These are phyloP conservation scores for Brassica hybrid DNA, from an alignment of 441 rosid species.

Conservation along the genomic window DNA sequence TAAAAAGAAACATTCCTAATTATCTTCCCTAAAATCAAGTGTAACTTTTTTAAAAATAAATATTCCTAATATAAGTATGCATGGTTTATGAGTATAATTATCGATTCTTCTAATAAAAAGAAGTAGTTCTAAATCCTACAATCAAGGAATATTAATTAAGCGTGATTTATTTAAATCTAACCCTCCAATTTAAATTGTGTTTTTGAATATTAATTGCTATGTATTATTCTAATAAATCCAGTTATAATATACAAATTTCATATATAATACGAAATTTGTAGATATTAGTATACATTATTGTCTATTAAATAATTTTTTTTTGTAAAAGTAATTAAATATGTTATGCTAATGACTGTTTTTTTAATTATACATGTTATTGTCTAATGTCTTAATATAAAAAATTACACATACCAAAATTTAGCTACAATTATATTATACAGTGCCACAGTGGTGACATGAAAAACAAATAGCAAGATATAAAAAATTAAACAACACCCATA, in stretches of 20 bases:
- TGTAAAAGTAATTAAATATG: no score
- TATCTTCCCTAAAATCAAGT: no score
- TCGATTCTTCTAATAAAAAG: not conserved
- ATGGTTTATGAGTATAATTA: not conserved
- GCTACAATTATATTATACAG: not conserved
- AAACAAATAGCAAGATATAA: no score
- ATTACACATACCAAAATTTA: not conserved
- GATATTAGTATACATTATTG: not conserved
- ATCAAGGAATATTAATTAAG: not conserved
- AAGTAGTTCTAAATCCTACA: not conserved
- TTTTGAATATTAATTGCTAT: not conserved
- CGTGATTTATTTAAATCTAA: not conserved
- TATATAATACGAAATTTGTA: not conserved
- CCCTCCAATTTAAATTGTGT: not conserved
- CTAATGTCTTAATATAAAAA: not conserved
- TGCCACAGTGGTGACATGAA: not conserved
- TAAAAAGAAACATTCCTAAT: no score
- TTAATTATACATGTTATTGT: not conserved
- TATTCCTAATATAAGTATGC: not conserved
- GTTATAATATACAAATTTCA: not conserved
- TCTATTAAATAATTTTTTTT: not conserved
- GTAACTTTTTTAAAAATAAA: no score
- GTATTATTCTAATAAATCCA: not conserved
- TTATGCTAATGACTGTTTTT: not conserved
- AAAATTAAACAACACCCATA: no score